A percentile compares a stretch with the other conserved stretches of the same genome.
phyloP scores from a whole-genome alignment of 352 stramenopile genomes.

The Phytopythium helicoides region DNA sequence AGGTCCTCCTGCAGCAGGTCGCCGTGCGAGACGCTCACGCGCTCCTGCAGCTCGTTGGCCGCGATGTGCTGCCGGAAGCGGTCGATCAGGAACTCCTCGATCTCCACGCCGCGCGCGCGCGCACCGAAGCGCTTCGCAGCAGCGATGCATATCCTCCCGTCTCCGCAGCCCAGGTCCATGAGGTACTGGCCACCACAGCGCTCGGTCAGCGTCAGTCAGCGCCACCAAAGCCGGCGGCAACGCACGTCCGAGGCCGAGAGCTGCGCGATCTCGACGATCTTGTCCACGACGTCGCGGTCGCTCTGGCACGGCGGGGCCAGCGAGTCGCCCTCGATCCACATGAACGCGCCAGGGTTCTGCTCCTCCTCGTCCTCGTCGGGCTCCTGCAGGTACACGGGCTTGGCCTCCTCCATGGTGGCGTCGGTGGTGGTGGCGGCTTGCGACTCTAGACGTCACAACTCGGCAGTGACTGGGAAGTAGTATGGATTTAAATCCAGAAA shows the following conservation, averaged over 20 bases:
- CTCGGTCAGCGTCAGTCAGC: neutral
- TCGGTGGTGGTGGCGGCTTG: neutral
- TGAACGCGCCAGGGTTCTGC: constrained; percentile 41
- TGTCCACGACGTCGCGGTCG: constrained; percentile 50
- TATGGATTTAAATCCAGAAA: too few species aligned
- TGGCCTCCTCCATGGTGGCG: constrained; percentile 10
- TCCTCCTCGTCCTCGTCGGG: constrained; percentile 30
- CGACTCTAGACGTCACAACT: too few species aligned
- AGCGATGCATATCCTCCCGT: constrained; percentile 58
- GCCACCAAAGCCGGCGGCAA: constrained; percentile 1
- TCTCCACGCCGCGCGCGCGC: constrained; percentile 50
- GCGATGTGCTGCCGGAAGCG: constrained; percentile 38
- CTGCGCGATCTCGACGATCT: constrained; percentile 48
- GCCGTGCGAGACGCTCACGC: constrained; percentile 44
- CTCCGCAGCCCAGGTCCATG: constrained; percentile 56
- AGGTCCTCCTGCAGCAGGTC: constrained; percentile 52
- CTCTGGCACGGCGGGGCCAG: constrained; percentile 58
- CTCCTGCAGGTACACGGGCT: constrained; percentile 20
- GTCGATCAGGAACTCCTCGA: constrained; percentile 49
- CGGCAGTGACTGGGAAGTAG: too few species aligned
- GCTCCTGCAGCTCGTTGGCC: constrained; percentile 30
- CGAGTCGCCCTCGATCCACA: constrained; percentile 67
- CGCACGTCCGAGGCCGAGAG: constrained; percentile 41
- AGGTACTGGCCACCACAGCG: constrained; percentile 20
- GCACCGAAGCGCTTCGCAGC: constrained; percentile 38